These are phyloP conservation scores for Apiospora phragmitis DNA, from an alignment of 2,329 filamentous ascomycete genomes.

Conservation along the genomic window DNA sequence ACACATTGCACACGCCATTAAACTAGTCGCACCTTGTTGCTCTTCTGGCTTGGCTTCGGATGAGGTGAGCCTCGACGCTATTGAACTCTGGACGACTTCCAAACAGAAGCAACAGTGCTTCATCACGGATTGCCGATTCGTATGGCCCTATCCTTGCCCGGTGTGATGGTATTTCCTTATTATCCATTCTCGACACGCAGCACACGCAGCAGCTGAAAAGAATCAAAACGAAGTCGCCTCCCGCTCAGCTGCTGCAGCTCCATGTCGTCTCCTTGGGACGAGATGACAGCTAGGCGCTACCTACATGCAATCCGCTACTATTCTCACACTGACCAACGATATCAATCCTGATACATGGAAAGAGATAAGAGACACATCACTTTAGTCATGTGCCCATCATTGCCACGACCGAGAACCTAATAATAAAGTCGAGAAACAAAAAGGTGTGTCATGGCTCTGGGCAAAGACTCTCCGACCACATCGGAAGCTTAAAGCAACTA, in stretches of 20 bases:
- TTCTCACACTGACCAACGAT: background rate
- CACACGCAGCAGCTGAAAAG: background rate
- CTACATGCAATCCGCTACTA: background rate
- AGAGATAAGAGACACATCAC: background rate
- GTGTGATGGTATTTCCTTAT: background rate
- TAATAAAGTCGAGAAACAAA: slow-evolving; percentile 8
- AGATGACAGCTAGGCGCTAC: background rate
- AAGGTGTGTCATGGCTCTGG: slow-evolving; percentile 3
- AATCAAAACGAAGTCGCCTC: background rate
- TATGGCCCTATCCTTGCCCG: background rate
- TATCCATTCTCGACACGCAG: background rate
- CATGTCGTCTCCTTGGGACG: background rate
- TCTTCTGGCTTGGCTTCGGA: background rate
- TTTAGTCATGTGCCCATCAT: slow-evolving; percentile 5
- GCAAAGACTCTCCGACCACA: slow-evolving; percentile 1
- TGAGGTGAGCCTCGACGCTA: background rate
- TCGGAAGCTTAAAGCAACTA: background rate
- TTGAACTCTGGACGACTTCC: background rate
- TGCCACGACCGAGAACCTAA: slow-evolving; percentile 4
- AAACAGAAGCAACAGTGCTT: background rate
- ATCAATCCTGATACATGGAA: background rate
- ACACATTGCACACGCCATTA: slow-evolving; percentile 1
- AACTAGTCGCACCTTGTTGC: slow-evolving; percentile 6
- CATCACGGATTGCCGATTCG: background rate
- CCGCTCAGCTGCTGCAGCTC: background rate